Base-by-base conservation (phyloP, 129 eudicot species). In the Logfia minima region DNA sequence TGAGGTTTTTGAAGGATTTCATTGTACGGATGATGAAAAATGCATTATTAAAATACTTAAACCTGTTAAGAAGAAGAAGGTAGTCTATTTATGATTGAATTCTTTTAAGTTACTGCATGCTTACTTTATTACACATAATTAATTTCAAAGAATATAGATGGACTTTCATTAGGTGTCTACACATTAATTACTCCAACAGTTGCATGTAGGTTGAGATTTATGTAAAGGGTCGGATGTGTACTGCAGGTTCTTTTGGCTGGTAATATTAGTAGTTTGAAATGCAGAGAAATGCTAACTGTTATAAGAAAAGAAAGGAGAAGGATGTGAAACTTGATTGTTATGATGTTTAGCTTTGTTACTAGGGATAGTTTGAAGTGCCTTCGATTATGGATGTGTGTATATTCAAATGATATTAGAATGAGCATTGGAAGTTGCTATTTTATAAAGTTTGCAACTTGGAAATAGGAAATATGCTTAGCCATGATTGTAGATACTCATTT, bases 11-110 rank as follows among this genome's bases (percentile, higher is more conserved):
- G 97, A 91, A 84, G 98, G 98, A 4, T 87, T 94, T 80, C 96
- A 89, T 53, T 82, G 89, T 65, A 79, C 85, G 71, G 86, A 86
- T 71, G 88, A 94, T 41, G 97, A 91, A 75, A 94, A 94, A 63
- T 94, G 98, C 84, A 66, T 94, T 41, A 90, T 94, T 80, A 94
- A 94, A 79, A 91, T 94, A 78, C 98, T 94, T 28, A 94, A 94
- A 55, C 97, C 98, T 58, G 98, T 94, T 14, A 94, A 94, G 91
- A 94, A 94, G 96, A 94, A 91, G 84, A 93, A 93, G 97, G 98
- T 51, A 48, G 55, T 48, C n/a, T 48, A 11, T 48, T 0, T 48
- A 48, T 48, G 18, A 11, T 13, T 48, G 55, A 11, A 11, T 4
- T 0, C 7, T 21, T 23, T 62, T 23, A 21, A 11, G 55, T n/a